These are phyloP conservation scores for Pneumocystis jirovecii DNA, from an alignment of 1,139 yeast species.

Conservation along the genomic window DNA sequence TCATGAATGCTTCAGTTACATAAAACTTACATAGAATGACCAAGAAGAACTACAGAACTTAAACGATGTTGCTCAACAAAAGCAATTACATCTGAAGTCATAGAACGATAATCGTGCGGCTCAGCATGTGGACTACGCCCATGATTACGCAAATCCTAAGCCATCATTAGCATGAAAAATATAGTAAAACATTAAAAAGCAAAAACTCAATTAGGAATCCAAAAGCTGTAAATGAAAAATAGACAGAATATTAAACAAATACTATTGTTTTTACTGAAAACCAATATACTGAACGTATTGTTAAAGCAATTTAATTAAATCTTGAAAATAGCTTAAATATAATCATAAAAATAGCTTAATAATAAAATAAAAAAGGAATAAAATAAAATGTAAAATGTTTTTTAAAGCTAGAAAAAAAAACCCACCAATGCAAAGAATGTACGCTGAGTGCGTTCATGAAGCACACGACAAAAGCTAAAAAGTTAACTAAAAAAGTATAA, in stretches of 20 bases:
- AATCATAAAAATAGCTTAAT: no score
- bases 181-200: not conserved
- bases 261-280: no score
- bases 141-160: constrained; percentile 64
- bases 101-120: constrained; percentile 61
- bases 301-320: no score
- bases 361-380: no score
- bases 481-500: constrained; percentile 1
- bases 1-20: no score
- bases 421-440: not conserved
- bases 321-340: no score
- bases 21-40: constrained; percentile 60
- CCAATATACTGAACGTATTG: no score
- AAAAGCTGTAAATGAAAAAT: not conserved
- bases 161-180: not conserved
- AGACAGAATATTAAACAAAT: not conserved
- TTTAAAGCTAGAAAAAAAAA: constrained; percentile 14
- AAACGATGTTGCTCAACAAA: constrained; percentile 41
- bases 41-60: constrained; percentile 51
- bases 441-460: constrained; percentile 18
- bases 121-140: constrained; percentile 71
- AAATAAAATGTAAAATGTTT: not conserved
- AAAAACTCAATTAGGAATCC: not conserved
- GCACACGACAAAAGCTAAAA: constrained; percentile 20
- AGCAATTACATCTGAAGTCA: constrained; percentile 70